Percentiles rank a stretch among this genome's conserved stretches.
phyloP scores from a whole-genome alignment of 768 basidiomycete genomes.

The Collybiopsis luxurians region DNA sequence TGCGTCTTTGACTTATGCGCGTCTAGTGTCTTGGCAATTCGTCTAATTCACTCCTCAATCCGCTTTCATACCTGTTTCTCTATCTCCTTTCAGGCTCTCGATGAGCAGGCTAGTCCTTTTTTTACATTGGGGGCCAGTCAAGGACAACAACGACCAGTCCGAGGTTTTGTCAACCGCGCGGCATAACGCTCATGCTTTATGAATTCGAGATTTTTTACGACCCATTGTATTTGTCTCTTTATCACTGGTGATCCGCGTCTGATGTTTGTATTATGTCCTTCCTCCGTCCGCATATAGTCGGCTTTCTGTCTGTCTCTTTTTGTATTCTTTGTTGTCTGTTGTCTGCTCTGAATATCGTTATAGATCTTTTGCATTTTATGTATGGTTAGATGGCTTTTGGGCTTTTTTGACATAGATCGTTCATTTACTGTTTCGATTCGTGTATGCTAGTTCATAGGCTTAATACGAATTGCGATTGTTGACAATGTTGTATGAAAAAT shows the following conservation, averaged over 20 bases:
- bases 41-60: neutral
- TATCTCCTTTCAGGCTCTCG: neutral
- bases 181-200: constrained; percentile 7
- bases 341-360: neutral
- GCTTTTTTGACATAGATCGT: no score
- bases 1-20: neutral
- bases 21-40: neutral
- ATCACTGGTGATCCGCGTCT: constrained; percentile 1
- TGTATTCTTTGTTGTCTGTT: neutral
- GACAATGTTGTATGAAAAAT: no score
- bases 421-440: no score
- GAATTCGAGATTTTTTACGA: constrained; percentile 5
- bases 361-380: neutral
- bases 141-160: neutral
- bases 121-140: constrained; percentile 1
- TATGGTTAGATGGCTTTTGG: no score
- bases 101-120: constrained; percentile 9
- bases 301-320: neutral
- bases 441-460: no score
- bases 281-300: constrained; percentile 3
- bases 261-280: neutral
- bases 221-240: neutral
- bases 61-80: neutral
- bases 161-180: neutral
- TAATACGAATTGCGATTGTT: no score